Evolutionary conservation across 1,139 yeast species (phyloP).

Genomic region (Zygotorulaspora mrakii): DNA sequence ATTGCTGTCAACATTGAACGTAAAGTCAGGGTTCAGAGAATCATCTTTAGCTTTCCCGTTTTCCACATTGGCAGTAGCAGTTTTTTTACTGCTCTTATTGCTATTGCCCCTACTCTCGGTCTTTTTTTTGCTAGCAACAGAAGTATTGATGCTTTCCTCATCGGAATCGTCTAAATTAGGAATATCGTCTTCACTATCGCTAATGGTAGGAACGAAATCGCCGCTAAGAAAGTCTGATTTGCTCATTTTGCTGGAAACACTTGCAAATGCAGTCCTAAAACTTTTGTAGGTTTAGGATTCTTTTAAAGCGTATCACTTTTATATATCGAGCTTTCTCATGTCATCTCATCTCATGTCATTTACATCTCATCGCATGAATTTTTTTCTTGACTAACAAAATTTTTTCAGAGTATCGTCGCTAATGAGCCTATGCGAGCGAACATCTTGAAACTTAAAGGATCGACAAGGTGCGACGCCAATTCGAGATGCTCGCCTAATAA

Average conservation of each 20-base stretch:
- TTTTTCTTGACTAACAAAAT: slow-evolving; percentile 6
- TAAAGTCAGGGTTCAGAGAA: slow-evolving; percentile 70
- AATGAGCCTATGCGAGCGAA: not conserved
- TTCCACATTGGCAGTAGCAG: slow-evolving; percentile 28
- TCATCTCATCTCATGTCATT: slow-evolving; percentile 27
- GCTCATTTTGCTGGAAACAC: too few relatives aligned
- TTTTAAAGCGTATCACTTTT: not conserved
- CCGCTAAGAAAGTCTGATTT: slow-evolving; percentile 17
- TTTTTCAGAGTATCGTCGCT: slow-evolving; percentile 7
- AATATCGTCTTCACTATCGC: slow-evolving; percentile 60
- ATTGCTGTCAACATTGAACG: slow-evolving; percentile 59
- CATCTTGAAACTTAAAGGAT: slow-evolving; percentile 1
- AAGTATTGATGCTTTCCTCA: slow-evolving; percentile 39
- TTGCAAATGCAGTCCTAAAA: too few relatives aligned
- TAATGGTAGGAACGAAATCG: slow-evolving; percentile 68
- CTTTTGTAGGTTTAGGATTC: too few relatives aligned
- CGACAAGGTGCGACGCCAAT: not conserved
- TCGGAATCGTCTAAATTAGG: slow-evolving; percentile 57
- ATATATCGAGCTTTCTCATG: slow-evolving; percentile 18
- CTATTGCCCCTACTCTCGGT: slow-evolving; percentile 11
- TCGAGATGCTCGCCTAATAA: not conserved
- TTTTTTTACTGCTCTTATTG: slow-evolving; percentile 32
- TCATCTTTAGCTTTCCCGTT: slow-evolving; percentile 43
- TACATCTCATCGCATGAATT: slow-evolving; percentile 17
- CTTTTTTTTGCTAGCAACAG: slow-evolving; percentile 16